A percentile compares a stretch with the other conserved stretches of the same genome.
phyloP scores from a whole-genome alignment of 2,329 filamentous ascomycete species.

The Beauveria pseudobassiana region DNA sequence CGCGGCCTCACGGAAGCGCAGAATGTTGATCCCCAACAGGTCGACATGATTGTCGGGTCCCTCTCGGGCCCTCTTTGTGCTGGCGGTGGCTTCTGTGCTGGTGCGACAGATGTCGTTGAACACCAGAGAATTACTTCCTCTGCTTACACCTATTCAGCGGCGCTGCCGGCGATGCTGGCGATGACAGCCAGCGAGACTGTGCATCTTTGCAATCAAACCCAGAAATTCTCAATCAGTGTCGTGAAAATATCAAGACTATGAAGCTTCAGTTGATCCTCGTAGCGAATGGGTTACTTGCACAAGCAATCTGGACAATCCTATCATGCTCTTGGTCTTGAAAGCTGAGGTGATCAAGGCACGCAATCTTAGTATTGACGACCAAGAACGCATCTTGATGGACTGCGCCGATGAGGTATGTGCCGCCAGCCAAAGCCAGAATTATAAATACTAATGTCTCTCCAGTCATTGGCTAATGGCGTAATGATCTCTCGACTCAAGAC shows the following conservation, averaged over 20 bases:
- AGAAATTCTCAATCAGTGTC: conserved; percentile 67
- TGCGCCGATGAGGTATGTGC: conserved; percentile 84
- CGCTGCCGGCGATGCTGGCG: conserved; percentile 84
- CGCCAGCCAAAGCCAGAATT: not conserved
- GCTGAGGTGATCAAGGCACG: conserved; percentile 68
- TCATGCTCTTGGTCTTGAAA: conserved; percentile 79
- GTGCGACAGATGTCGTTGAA: conserved; percentile 82
- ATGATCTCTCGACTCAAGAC: conserved; percentile 82
- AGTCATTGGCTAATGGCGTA: conserved; percentile 82
- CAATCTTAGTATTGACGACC: conserved; percentile 62
- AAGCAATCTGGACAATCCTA: conserved; percentile 75
- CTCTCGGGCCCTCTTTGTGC: conserved; percentile 84
- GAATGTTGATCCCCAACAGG: conserved; percentile 85
- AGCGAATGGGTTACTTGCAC: conserved; percentile 88
- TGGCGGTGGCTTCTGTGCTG: conserved; percentile 93
- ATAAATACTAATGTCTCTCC: conserved; percentile 12
- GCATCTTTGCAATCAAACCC: conserved; percentile 80
- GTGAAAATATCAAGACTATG: conserved; percentile 84
- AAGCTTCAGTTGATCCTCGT: conserved; percentile 76
- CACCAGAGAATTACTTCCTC: conserved; percentile 91
- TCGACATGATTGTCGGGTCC: conserved; percentile 96
- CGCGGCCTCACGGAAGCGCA: conserved; percentile 92
- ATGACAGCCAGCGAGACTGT: conserved; percentile 94
- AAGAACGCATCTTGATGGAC: conserved; percentile 80
- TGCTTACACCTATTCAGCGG: conserved; percentile 93